Evolutionary conservation across 495 filamentous ascomycete genomes (phyloP).

Genomic region (Peziza echinospora): DNA sequence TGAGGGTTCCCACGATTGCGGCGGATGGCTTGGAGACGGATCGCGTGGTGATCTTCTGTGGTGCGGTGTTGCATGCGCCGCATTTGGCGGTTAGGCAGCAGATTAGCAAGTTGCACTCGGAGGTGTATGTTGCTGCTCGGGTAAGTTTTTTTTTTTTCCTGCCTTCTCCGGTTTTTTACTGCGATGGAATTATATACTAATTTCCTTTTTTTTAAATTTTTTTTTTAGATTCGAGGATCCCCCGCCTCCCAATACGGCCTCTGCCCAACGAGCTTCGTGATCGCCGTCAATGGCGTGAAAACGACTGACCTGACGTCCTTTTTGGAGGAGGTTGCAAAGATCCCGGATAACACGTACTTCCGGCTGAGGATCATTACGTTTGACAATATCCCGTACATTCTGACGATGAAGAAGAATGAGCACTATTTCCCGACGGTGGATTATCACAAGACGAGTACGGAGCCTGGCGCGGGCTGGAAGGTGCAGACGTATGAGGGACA

Average conservation of each 20-base stretch:
- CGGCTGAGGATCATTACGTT: conserved; percentile 84
- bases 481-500: conserved; percentile 43
- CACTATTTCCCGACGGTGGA: conserved; percentile 93
- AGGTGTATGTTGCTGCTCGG: conserved; percentile 84
- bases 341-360: conserved; percentile 96
- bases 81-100: conserved; percentile 95
- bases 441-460: conserved; percentile 48
- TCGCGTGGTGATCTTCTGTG: conserved; percentile 81
- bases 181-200: conserved; percentile 9
- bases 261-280: conserved; percentile 91
- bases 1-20: conserved; percentile 67
- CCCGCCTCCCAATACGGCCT: conserved; percentile 85
- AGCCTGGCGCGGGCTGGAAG: conserved; percentile 45
- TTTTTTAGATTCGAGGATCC: conserved; percentile 35
- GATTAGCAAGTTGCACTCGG: conserved; percentile 85
- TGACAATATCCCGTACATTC: conserved; percentile 91
- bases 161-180: neutral
- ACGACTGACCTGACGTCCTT: conserved; percentile 67
- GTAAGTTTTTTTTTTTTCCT: conserved; percentile 23
- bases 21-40: conserved; percentile 84
- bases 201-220: conserved; percentile 23
- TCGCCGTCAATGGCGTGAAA: conserved; percentile 69
- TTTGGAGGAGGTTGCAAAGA: conserved; percentile 53
- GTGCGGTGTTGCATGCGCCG: conserved; percentile 75
- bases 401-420: conserved; percentile 99